These are phyloP conservation scores for Blastobotrys buckinghamii DNA, from an alignment of 1,139 yeast genomes.

Conservation along the genomic window DNA sequence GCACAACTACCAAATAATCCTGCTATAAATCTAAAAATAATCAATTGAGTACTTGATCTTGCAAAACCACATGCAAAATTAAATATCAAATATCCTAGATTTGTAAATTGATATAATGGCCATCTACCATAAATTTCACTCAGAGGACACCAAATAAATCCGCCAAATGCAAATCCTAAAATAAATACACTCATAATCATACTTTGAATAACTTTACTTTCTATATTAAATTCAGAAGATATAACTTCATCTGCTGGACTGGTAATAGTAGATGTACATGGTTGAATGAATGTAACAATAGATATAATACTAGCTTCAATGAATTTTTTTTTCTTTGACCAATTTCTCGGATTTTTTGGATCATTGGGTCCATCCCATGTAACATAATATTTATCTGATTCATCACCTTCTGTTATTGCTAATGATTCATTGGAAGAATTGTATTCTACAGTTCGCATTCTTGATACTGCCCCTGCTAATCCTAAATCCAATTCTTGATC, in stretches of 20 bases:
- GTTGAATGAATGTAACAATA: slow-evolving; percentile 47
- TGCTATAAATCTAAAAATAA: slow-evolving; percentile 50
- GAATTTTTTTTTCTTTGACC: slow-evolving; percentile 41
- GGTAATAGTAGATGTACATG: slow-evolving; percentile 53
- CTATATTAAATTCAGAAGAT: slow-evolving; percentile 39
- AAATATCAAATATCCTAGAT: slow-evolving; percentile 46
- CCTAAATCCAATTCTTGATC: not conserved
- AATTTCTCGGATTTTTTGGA: slow-evolving; percentile 53
- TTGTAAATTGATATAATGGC: slow-evolving; percentile 44
- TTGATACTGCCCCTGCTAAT: not conserved
- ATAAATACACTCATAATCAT: slow-evolving; percentile 52
- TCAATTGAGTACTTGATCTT: slow-evolving; percentile 43
- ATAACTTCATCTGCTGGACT: slow-evolving; percentile 52
- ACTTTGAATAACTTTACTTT: slow-evolving; percentile 37
- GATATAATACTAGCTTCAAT: slow-evolving; percentile 46
- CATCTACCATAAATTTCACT: slow-evolving; percentile 55
- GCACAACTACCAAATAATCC: slow-evolving; percentile 63
- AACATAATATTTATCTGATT: not conserved
- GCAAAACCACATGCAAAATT: slow-evolving; percentile 55
- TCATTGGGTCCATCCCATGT: slow-evolving; percentile 20
- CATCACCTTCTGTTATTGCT: not conserved
- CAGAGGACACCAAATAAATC: slow-evolving; percentile 53
- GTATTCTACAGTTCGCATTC: not conserved
- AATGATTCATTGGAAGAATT: not conserved
- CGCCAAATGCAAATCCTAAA: slow-evolving; percentile 59